Conservation (phyloP, 2,329 filamentous ascomycete genomes). For the Trichoderma polysporum region DNA sequence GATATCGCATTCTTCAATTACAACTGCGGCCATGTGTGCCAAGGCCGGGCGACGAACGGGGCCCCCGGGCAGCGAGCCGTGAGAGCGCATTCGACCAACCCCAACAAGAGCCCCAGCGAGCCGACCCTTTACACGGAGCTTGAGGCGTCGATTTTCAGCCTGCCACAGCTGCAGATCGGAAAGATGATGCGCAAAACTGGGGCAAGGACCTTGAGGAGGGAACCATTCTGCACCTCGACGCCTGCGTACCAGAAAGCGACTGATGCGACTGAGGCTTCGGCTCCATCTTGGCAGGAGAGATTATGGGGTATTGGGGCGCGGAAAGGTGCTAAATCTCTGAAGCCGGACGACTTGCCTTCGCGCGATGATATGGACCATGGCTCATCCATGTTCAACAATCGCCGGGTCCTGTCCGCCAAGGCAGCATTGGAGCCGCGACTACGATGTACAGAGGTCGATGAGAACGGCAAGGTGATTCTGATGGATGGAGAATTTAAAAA, state of each 20-base stretch:
- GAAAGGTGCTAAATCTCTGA: conserved; percentile 44
- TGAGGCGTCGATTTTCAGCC: conserved; percentile 34
- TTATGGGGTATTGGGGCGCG: conserved; percentile 45
- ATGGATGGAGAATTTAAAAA: conserved; percentile 97
- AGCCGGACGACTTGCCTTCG: conserved; percentile 59
- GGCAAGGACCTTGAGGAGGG: conserved; percentile 19
- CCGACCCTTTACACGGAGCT: conserved; percentile 16
- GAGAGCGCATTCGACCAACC: conserved; percentile 22
- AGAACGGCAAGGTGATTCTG: conserved; percentile 85
- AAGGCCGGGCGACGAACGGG: background rate
- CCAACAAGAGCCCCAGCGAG: background rate
- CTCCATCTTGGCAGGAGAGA: conserved; percentile 48
- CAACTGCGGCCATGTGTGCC: conserved; percentile 30
- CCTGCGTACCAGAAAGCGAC: conserved; percentile 24
- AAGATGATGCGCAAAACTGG: conserved; percentile 18
- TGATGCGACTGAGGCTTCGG: conserved; percentile 25
- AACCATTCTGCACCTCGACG: conserved; percentile 33
- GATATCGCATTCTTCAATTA: conserved; percentile 55
- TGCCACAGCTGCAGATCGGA: conserved; percentile 26
- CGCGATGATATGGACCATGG: conserved; percentile 59
- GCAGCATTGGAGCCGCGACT: conserved; percentile 81
- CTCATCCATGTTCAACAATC: conserved; percentile 61
- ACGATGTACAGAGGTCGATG: conserved; percentile 92
- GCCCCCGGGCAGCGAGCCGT: background rate
- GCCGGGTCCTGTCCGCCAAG: conserved; percentile 70